Evolutionary conservation across 2,329 filamentous ascomycete species (phyloP).

Genomic region (Fusarium staphyleae): DNA sequence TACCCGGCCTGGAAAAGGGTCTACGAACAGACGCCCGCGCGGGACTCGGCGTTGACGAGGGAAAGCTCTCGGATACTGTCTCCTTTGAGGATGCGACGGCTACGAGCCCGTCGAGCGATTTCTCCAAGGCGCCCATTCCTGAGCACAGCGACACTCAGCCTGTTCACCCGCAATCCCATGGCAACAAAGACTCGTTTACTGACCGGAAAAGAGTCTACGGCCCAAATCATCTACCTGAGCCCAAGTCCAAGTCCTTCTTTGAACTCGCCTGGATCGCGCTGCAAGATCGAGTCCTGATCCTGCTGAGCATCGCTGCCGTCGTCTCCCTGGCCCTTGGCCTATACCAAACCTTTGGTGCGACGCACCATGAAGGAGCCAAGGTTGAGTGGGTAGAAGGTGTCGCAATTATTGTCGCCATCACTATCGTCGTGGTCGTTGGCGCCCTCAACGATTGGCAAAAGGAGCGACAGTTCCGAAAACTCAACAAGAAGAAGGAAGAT

Average conservation of each 20-base stretch:
- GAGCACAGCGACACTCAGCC: not conserved
- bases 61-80: slow-evolving; percentile 64
- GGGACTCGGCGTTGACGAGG: slow-evolving; percentile 79
- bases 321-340: slow-evolving; percentile 71
- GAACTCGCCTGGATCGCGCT: slow-evolving; percentile 71
- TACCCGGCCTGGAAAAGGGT: slow-evolving; percentile 76
- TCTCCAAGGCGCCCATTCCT: not conserved
- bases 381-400: slow-evolving; percentile 74
- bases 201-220: slow-evolving; percentile 32
- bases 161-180: not conserved
- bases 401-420: slow-evolving; percentile 70
- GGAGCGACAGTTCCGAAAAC: slow-evolving; percentile 68
- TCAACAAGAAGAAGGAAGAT: slow-evolving; percentile 69
- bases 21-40: slow-evolving; percentile 72
- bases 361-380: slow-evolving; percentile 48
- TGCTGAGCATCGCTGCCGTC: slow-evolving; percentile 69
- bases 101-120: slow-evolving; percentile 3
- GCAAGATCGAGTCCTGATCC: slow-evolving; percentile 70
- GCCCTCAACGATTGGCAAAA: slow-evolving; percentile 74
- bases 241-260: slow-evolving; percentile 66
- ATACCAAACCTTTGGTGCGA: slow-evolving; percentile 68
- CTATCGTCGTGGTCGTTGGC: slow-evolving; percentile 69
- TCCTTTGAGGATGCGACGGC: slow-evolving; percentile 70
- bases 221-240: slow-evolving; percentile 64
- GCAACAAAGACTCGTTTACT: slow-evolving; percentile 19